Percentiles rank a stretch among this genome's conserved stretches.
Conservation (phyloP, 2,329 filamentous ascomycete species). For the Didymella pomorum region DNA sequence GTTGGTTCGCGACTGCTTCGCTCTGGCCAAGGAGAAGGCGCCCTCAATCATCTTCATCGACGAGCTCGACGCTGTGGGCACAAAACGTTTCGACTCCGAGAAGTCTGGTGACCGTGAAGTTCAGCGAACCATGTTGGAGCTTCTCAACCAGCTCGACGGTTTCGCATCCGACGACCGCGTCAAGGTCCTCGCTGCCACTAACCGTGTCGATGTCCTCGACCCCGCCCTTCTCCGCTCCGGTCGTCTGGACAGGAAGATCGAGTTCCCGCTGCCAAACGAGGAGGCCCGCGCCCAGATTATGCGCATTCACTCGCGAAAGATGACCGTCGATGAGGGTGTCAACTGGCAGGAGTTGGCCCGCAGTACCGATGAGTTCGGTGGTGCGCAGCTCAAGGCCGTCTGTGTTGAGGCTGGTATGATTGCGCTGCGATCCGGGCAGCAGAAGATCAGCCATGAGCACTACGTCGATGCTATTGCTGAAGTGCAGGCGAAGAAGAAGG, state of each 20-base stretch:
- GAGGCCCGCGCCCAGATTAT: constrained; percentile 96
- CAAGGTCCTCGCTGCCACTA: constrained; percentile 94
- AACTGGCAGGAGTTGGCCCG: constrained; percentile 97
- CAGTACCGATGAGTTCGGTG: constrained; percentile 98
- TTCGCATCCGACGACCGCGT: constrained; percentile 97
- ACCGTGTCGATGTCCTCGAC: constrained; percentile 92
- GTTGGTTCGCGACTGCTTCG: constrained; percentile 96
- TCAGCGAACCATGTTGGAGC: constrained; percentile 97
- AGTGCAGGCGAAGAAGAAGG: constrained; percentile 92
- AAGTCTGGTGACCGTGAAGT: constrained; percentile 98
- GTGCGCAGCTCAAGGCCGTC: constrained; percentile 96
- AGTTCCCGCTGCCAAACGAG: constrained; percentile 97
- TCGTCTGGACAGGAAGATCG: constrained; percentile 94
- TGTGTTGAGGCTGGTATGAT: constrained; percentile 99
- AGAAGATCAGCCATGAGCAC: constrained; percentile 97
- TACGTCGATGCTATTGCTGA: constrained; percentile 98
- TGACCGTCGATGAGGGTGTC: constrained; percentile 90
- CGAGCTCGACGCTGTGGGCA: constrained; percentile 96
- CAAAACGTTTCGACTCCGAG: constrained; percentile 98
- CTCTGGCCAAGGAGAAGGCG: constrained; percentile 96
- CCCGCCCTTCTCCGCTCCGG: constrained; percentile 90
- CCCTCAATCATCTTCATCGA: constrained; percentile 99
- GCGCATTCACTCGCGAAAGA: constrained; percentile 97
- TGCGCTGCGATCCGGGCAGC: constrained; percentile 89
- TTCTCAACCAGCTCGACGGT: constrained; percentile 97